phyloP scores from a whole-genome alignment of 2,329 filamentous ascomycete species.

The Colletotrichum sp. region DNA sequence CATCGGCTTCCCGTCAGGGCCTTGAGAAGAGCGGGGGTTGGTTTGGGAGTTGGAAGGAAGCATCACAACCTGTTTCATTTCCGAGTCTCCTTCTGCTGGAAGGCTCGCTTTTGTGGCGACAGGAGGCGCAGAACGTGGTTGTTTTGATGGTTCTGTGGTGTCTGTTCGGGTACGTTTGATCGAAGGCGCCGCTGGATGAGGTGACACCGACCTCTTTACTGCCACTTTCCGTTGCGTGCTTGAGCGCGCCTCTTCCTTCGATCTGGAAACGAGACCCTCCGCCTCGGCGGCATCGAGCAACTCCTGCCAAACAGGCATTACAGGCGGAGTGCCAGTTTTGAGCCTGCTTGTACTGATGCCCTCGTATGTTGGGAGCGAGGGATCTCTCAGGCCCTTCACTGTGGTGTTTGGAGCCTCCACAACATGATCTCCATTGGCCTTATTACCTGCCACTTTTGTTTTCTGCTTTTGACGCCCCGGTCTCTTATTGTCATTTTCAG shows the following conservation, averaged over 20 bases:
- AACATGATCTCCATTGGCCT: neutral
- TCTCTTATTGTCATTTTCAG: neutral
- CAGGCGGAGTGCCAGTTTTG: slow-evolving; percentile 37
- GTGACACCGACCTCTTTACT: neutral
- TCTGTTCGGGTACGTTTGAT: neutral
- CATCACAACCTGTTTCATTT: neutral
- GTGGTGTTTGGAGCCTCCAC: neutral
- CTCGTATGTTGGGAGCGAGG: slow-evolving; percentile 2
- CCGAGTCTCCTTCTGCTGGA: neutral
- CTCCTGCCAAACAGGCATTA: slow-evolving; percentile 40
- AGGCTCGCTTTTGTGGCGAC: neutral
- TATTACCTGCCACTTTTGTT: neutral
- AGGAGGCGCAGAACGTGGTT: neutral
- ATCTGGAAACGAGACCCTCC: slow-evolving; percentile 40
- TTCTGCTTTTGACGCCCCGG: neutral
- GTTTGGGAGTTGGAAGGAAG: neutral
- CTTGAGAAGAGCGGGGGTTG: slow-evolving; percentile 2
- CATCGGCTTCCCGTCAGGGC: neutral
- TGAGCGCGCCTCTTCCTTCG: neutral
- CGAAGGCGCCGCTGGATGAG: neutral
- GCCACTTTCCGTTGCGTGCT: neutral
- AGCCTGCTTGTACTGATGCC: slow-evolving; percentile 51
- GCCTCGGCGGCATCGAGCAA: slow-evolving; percentile 46
- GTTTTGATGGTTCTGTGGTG: neutral
- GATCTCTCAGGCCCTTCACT: slow-evolving; percentile 23